A percentile compares a stretch with the other conserved stretches of the same genome.
Evolutionary conservation across 768 basidiomycete species (phyloP).

Genomic region (Mycena floridula): DNA sequence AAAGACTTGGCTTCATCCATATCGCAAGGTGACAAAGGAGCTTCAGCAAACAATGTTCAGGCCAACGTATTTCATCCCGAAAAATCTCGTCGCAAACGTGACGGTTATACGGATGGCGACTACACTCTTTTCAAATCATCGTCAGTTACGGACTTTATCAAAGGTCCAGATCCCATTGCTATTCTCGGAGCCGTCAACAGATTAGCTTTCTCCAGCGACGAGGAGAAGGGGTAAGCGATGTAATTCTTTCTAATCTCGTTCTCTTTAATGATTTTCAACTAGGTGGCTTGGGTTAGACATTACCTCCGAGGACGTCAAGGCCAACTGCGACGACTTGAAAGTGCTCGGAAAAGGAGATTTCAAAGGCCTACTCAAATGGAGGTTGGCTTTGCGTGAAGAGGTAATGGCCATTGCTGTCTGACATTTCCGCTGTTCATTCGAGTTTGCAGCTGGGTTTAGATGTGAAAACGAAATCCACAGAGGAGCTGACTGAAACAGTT

Average conservation of each 20-base stretch:
- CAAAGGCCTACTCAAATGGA: conserved; percentile 89
- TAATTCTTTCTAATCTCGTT: conserved; percentile 5
- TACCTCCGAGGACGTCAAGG: conserved; percentile 74
- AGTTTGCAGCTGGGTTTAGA: conserved; percentile 71
- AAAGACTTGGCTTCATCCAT: conserved; percentile 68
- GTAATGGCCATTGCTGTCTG: conserved; percentile 31
- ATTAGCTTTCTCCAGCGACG: conserved; percentile 72
- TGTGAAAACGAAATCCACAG: conserved; percentile 62
- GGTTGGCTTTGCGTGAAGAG: conserved; percentile 82
- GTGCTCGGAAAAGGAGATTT: conserved; percentile 98
- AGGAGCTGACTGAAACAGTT: conserved; percentile 69
- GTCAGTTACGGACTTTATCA: conserved; percentile 67
- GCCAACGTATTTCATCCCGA: conserved; percentile 96
- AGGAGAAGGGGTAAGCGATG: conserved; percentile 67
- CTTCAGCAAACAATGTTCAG: conserved; percentile 60
- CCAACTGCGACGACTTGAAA: conserved; percentile 88
- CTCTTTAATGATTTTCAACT: conserved; percentile 26
- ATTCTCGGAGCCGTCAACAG: conserved; percentile 74
- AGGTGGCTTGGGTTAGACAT: conserved; percentile 69
- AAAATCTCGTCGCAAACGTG: conserved; percentile 88
- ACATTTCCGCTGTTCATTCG: background rate
- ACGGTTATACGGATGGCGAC: conserved; percentile 93
- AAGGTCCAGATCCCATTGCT: conserved; percentile 63
- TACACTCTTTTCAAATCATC: conserved; percentile 81
- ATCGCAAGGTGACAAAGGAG: conserved; percentile 41